Evolutionary conservation across 73 alveolate genomes (phyloP).

Genomic region (Tetrahymena borealis): DNA sequence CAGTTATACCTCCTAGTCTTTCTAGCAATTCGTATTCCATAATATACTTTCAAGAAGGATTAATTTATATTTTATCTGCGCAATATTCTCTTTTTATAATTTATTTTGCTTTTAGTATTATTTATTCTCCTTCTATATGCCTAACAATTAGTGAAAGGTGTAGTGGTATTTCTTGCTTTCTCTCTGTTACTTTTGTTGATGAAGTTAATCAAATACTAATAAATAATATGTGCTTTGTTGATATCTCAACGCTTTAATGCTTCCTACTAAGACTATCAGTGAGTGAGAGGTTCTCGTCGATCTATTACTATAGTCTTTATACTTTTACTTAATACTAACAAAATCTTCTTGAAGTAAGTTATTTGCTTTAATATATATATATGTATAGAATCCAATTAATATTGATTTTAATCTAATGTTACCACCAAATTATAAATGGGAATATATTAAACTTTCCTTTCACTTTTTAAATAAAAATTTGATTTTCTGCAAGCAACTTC

Average conservation of each 20-base stretch:
- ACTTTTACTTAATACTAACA: neutral
- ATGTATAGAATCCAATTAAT: neutral
- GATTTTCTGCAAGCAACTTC: neutral
- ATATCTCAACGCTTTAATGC: too few species aligned
- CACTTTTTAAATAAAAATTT: neutral
- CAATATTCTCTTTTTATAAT: too few species aligned
- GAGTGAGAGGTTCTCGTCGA: neutral
- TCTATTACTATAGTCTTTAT: neutral
- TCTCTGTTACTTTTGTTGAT: too few species aligned
- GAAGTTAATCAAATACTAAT: too few species aligned
- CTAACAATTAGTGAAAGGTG: too few species aligned
- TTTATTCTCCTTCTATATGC: too few species aligned
- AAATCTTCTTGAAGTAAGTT: neutral
- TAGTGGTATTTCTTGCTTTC: too few species aligned
- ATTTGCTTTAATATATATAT: neutral
- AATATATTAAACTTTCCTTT: neutral
- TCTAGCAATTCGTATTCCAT: neutral
- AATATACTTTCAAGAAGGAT: neutral
- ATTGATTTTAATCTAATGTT: neutral
- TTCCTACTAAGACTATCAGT: too few species aligned
- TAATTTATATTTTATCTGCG: neutral
- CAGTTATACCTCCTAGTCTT: neutral
- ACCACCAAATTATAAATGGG: neutral
- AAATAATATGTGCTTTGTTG: neutral
- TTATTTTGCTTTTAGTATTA: too few species aligned